Conservation (phyloP, 768 basidiomycete species). For the Lentinula raphanica region DNA sequence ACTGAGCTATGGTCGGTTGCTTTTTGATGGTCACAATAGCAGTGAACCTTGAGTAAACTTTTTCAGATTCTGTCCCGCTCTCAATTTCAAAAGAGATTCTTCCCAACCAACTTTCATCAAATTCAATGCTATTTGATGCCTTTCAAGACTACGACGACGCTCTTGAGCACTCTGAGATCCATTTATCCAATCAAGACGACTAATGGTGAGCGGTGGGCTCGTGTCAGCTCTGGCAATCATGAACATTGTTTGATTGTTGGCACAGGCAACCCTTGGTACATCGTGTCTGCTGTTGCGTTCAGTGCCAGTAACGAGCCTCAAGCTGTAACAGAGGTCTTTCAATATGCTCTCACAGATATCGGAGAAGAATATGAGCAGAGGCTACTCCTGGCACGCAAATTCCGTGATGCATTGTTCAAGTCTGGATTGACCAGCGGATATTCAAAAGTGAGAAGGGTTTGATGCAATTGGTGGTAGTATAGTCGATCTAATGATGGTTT, state of each 20-base stretch:
- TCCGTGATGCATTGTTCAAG: slow-evolving; percentile 63
- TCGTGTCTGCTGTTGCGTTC: slow-evolving; percentile 53
- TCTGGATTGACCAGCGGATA: slow-evolving; percentile 53
- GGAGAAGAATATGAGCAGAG: slow-evolving; percentile 27
- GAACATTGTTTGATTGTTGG: not conserved
- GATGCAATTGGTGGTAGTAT: too few relatives aligned
- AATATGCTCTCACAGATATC: slow-evolving; percentile 38
- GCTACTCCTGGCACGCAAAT: slow-evolving; percentile 41
- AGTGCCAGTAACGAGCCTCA: slow-evolving; percentile 56
- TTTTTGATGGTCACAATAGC: too few relatives aligned
- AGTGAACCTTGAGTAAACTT: too few relatives aligned
- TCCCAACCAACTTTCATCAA: not conserved
- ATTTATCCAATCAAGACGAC: too few relatives aligned
- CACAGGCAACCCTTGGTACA: slow-evolving; percentile 51
- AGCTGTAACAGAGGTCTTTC: slow-evolving; percentile 50
- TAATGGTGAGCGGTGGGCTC: too few relatives aligned
- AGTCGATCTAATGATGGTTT: too few relatives aligned
- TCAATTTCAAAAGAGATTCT: too few relatives aligned
- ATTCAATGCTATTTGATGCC: not conserved
- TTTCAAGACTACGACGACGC: slow-evolving; percentile 31
- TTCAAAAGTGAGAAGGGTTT: slow-evolving; percentile 46
- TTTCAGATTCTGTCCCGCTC: too few relatives aligned
- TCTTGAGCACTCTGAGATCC: slow-evolving; percentile 39
- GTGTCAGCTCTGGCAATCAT: slow-evolving; percentile 7
- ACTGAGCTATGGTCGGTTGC: slow-evolving; percentile 49